These are phyloP conservation scores for Calocybe gambosa DNA, from an alignment of 1,284 basidiomycete species.

Conservation along the genomic window DNA sequence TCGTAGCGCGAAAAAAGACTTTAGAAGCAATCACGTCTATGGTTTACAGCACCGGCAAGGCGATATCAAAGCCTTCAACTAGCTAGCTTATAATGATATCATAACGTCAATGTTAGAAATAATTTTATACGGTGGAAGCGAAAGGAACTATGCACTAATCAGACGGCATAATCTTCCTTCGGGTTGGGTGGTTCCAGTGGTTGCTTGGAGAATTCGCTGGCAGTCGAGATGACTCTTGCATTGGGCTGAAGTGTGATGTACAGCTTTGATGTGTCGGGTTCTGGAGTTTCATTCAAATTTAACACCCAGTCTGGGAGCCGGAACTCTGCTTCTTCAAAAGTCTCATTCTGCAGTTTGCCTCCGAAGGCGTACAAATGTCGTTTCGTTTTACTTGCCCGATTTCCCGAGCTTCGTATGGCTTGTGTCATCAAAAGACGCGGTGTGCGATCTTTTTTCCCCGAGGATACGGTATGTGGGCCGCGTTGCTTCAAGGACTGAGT, in stretches of 20 bases:
- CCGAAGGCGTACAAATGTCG: constrained; percentile 54
- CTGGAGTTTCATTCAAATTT: background rate
- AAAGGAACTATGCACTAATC: background rate
- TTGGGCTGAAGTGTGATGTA: background rate
- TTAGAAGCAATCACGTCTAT: constrained; percentile 25
- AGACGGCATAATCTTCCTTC: background rate
- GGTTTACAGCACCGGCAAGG: constrained; percentile 1
- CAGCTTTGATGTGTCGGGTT: background rate
- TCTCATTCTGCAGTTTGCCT: constrained; percentile 24
- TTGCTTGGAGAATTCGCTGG: constrained; percentile 1
- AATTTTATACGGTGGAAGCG: constrained; percentile 5
- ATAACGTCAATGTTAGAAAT: constrained; percentile 9
- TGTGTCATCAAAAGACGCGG: constrained; percentile 37
- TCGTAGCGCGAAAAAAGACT: constrained; percentile 26
- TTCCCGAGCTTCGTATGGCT: constrained; percentile 43
- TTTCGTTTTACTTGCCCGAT: constrained; percentile 42
- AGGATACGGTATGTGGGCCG: constrained; percentile 12
- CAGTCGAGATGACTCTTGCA: background rate
- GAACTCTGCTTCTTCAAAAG: constrained; percentile 23
- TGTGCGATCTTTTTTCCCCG: constrained; percentile 23
- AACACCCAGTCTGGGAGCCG: constrained; percentile 23
- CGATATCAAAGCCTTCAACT: constrained; percentile 8
- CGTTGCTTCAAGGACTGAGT: constrained; percentile 15
- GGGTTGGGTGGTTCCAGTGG: background rate
- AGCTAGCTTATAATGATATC: constrained; percentile 8